These are phyloP conservation scores for Coemansia sp. DNA, from an alignment of 192 early-diverging fungal genomes.

Conservation along the genomic window DNA sequence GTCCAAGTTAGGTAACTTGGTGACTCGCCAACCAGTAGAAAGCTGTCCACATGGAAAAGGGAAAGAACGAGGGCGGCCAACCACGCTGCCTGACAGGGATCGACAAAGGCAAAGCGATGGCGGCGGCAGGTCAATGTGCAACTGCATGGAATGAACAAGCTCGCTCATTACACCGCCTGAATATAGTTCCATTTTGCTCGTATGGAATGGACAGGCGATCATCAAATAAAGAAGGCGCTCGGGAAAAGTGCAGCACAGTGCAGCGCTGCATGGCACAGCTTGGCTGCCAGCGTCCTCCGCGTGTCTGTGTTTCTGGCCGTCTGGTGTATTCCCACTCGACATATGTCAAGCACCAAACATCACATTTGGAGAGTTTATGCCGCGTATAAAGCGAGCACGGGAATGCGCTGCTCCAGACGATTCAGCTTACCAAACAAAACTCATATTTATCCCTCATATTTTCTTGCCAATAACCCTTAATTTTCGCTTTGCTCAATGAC, in stretches of 20 bases:
- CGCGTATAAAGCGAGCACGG: too few species aligned
- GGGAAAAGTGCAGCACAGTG: not conserved
- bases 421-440: not conserved
- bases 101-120: slow-evolving; percentile 2
- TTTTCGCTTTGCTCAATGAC: not conserved
- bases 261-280: not conserved
- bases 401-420: too few species aligned
- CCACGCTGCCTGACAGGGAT: not conserved
- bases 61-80: too few species aligned
- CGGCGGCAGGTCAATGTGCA: not conserved
- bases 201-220: too few species aligned
- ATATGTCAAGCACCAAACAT: not conserved
- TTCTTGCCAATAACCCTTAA: not conserved
- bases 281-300: not conserved
- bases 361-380: too few species aligned
- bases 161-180: too few species aligned
- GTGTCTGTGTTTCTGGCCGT: not conserved
- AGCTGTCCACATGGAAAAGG: slow-evolving; percentile 13
- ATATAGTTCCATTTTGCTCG: too few species aligned
- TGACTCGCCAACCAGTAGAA: slow-evolving; percentile 15
- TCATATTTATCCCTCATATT: not conserved
- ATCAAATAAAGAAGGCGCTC: not conserved
- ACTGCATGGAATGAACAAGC: not conserved
- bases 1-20: not conserved
- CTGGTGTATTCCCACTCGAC: not conserved